These are phyloP conservation scores for Chrysoporthe puriensis DNA, from an alignment of 2,329 filamentous ascomycete species.

Conservation along the genomic window DNA sequence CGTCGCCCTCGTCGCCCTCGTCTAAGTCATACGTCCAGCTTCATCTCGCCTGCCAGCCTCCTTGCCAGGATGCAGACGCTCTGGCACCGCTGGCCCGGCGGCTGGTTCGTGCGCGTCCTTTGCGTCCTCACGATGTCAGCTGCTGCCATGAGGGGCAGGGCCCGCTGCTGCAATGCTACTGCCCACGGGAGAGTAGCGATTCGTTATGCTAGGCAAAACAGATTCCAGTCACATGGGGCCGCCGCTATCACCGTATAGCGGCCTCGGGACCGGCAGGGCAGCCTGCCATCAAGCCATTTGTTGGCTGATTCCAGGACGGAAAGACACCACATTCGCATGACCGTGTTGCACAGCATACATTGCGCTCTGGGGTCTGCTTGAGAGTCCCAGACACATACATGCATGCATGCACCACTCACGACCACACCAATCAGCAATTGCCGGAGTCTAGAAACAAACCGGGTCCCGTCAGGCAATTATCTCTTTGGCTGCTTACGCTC, in stretches of 20 bases:
- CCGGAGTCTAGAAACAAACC: not conserved
- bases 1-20: not conserved
- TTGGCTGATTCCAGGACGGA: constrained; percentile 31
- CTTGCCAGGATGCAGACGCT: not conserved
- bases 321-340: constrained; percentile 25
- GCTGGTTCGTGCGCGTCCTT: not conserved
- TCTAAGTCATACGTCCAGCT: not conserved
- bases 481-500: not conserved
- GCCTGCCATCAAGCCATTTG: constrained; percentile 31
- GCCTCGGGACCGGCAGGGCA: not conserved
- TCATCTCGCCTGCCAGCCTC: not conserved
- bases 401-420: not conserved
- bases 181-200: not conserved
- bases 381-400: not conserved
- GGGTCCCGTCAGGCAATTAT: not conserved
- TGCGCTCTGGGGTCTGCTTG: not conserved
- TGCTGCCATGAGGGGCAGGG: not conserved
- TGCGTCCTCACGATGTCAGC: not conserved
- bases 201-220: not conserved
- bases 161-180: constrained; percentile 4
- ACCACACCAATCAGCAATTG: constrained; percentile 8
- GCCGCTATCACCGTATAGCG: not conserved
- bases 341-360: constrained; percentile 30
- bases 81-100: not conserved
- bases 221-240: not conserved